Evolutionary conservation across 2,329 filamentous ascomycete species (phyloP), one percentile per base, ranked within the genome.

Genomic region (Tolypocladium endophyticum): DNA sequence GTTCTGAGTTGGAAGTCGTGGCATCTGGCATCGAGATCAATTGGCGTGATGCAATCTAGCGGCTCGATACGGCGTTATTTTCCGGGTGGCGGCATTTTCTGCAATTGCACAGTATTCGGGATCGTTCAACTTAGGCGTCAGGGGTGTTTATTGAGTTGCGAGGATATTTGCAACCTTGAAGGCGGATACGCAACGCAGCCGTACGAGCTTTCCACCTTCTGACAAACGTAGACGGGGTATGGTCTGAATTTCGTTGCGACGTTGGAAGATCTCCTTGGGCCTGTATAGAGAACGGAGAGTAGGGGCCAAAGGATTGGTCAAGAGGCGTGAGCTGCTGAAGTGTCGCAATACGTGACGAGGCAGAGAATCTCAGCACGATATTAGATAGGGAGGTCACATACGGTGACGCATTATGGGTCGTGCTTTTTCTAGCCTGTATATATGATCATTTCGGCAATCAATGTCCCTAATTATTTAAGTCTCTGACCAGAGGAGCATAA

Each of bases 1-100:
- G 36, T 65, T 72, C 52, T 71, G 63, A 64, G 55, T 18, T 18
- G 41, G 25, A 14, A 36, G 20, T 36, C 30, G 30, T 20, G 30
- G 30, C 50, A 54, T 36, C 3, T 23, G 28, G 30, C 50, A 54
- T 36, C n/a, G 30, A 6, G 50, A 16, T 23, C 20, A 20, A 54
- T 35, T 30, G 30, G 23, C 30, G 2, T 35, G 20, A 54, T 28
- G 30, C 20, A 54, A 35, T n/a, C 20, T 11, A 12, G 50, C n/a
- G 30, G 20, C 36, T 36, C 30, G 20, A 23, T 23, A 20, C 6
- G 50, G 50, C 50, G 50, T 54, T 54, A 3, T 12, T 16, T 8
- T 36, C n/a, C 12, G n/a, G 25, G 28, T 1, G 11, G 39, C 39
- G 43, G 30, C 50, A 53, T 11, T 11, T 53, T n/a, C 50, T 53